Base-by-base conservation (phyloP, 169 alveolate species). In the Plasmodium malariae region DNA sequence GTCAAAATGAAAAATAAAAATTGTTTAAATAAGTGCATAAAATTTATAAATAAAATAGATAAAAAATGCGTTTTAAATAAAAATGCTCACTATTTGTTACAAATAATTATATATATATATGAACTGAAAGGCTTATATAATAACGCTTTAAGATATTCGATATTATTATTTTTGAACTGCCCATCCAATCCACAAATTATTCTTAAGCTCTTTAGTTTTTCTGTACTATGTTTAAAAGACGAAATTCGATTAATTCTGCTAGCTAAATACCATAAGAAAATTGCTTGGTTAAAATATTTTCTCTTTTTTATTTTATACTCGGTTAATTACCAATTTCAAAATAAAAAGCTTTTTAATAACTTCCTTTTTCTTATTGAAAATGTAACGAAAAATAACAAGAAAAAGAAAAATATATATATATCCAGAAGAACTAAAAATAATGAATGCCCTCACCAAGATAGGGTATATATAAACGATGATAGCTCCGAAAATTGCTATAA, bases 51-150 rank as follows among this genome's bases (percentile, higher is more conserved):
- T 51, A 83, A 37, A 36, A 67, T 83, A 67, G 32, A 59, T 54
- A 83, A 83, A 49, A 83, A 83, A 83, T 37, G 26, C 9, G 17
- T 83, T 17, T 57, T 83, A 34, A 83, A 54, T 67, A 67, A 83
- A 4, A 83, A 67, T 83, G 54, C 68, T 34, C 57, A 67, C 67
- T 83, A 67, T 67, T 83, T 83, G 26, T 14, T 71, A 19, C 91
- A 83, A 21, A 49, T 36, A 51, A 71, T 83, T 83, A 83, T 83
- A 32, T 45, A 68, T 17, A 12, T 83, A 36, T 83, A 67, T 45
- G 91, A 83, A 83, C 49, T 83, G 54, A 70, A 68, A 28, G 91
- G 91, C 14, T 83, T 83, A 57, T 83, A 36, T 34, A 67, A 65
- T 49, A 24, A 28, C 6, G 21, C 91, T 4, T 48, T 83, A 32